A percentile compares a stretch with the other conserved stretches of the same genome.
Evolutionary conservation across 2,329 filamentous ascomycete genomes (phyloP).

Genomic region (Aspergillus aculeatinus): DNA sequence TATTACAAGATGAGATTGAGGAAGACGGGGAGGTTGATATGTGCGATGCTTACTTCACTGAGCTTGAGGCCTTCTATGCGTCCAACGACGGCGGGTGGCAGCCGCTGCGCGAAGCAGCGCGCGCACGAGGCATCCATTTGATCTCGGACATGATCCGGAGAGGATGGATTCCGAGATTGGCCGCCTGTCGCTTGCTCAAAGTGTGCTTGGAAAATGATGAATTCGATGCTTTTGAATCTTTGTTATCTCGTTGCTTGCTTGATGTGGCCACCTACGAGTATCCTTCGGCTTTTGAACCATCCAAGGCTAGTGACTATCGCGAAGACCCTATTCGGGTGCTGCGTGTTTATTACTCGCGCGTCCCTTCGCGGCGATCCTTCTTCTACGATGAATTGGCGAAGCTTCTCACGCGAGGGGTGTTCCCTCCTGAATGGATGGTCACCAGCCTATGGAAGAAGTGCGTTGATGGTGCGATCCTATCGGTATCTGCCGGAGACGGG

Average conservation of each 20-base stretch:
- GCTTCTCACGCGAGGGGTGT: slow-evolving; percentile 31
- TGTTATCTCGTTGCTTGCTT: slow-evolving; percentile 31
- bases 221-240: slow-evolving; percentile 37
- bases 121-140: slow-evolving; percentile 41
- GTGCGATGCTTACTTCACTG: slow-evolving; percentile 44
- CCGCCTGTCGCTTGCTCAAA: slow-evolving; percentile 34
- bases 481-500: slow-evolving; percentile 36
- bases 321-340: slow-evolving; percentile 34
- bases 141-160: slow-evolving; percentile 39
- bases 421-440: slow-evolving; percentile 44
- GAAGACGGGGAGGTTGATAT: slow-evolving; percentile 39
- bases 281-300: slow-evolving; percentile 29
- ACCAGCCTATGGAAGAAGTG: slow-evolving; percentile 39
- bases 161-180: slow-evolving; percentile 34
- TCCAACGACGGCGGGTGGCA: slow-evolving; percentile 37
- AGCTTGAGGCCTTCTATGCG: slow-evolving; percentile 42
- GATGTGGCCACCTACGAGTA: slow-evolving; percentile 25
- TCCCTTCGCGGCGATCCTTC: slow-evolving; percentile 25
- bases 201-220: slow-evolving; percentile 32
- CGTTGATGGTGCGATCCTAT: slow-evolving; percentile 38
- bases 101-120: slow-evolving; percentile 42
- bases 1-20: slow-evolving; percentile 32
- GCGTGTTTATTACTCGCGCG: slow-evolving; percentile 28
- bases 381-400: slow-evolving; percentile 36
- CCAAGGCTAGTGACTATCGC: slow-evolving; percentile 13